Evolutionary conservation across 2,329 filamentous ascomycete species (phyloP).

Genomic region (Tolypocladium amazonense): DNA sequence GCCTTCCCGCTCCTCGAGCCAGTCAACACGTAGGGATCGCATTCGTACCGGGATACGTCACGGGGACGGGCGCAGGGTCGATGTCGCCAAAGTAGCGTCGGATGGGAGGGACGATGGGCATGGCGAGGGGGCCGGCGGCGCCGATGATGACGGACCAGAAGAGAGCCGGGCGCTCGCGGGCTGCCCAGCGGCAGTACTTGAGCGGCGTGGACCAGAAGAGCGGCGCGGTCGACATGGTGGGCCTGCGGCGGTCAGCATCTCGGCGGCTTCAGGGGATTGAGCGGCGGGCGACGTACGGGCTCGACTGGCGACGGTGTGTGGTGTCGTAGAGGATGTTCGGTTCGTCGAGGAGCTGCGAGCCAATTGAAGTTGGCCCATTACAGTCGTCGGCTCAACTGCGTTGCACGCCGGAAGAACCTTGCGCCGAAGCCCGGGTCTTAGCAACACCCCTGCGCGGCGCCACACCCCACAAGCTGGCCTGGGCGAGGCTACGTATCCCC

Average conservation of each 20-base stretch:
- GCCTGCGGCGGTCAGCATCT: not conserved
- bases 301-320: not conserved
- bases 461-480: not conserved
- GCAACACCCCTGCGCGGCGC: not conserved
- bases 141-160: conserved; percentile 81
- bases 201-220: conserved; percentile 82
- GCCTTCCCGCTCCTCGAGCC: not conserved
- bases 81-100: conserved; percentile 64
- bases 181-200: conserved; percentile 79
- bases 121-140: conserved; percentile 55
- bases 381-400: not conserved
- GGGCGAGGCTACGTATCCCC: conserved; percentile 4
- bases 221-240: conserved; percentile 48
- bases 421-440: not conserved
- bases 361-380: not conserved
- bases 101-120: conserved; percentile 65
- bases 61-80: conserved; percentile 60
- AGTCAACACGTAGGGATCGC: not conserved
- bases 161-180: conserved; percentile 79
- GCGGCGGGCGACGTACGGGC: not conserved
- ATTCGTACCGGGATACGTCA: conserved; percentile 84
- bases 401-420: not conserved
- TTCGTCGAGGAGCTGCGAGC: not conserved
- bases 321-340: not conserved
- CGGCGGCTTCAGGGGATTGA: not conserved